These are phyloP conservation scores for Lycium barbarum DNA, from an alignment of 257 asterid genomes.

Conservation along the genomic window DNA sequence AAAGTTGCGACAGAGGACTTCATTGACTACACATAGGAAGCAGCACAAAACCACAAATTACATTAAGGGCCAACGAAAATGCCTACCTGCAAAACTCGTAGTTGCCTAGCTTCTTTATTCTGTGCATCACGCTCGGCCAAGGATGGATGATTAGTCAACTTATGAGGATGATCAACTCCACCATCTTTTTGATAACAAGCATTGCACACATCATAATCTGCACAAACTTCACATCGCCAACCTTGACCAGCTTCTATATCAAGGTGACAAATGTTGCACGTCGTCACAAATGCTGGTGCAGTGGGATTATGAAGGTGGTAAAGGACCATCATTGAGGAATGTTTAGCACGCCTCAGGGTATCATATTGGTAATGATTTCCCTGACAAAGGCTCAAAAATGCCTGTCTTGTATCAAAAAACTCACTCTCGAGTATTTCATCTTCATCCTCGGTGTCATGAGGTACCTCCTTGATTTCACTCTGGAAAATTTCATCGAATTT, in stretches of 20 bases:
- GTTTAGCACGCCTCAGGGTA: conserved; percentile 97
- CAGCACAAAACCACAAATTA: background rate
- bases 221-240: conserved; percentile 97
- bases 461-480: conserved; percentile 72
- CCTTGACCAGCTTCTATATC: conserved; percentile 98
- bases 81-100: conserved; percentile 82
- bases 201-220: conserved; percentile 90
- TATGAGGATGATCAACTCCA: conserved; percentile 85
- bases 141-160: conserved; percentile 77
- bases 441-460: conserved; percentile 82
- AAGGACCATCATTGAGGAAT: conserved; percentile 98
- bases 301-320: conserved; percentile 99
- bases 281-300: conserved; percentile 86
- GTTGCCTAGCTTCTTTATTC: conserved; percentile 90
- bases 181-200: conserved; percentile 89
- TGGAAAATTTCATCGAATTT: conserved; percentile 45
- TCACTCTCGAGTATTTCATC: conserved; percentile 95
- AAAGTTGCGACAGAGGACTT: conserved; percentile 12
- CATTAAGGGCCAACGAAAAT: background rate
- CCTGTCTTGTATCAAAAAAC: conserved; percentile 98
- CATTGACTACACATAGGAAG: conserved; percentile 14
- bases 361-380: conserved; percentile 98
- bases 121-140: conserved; percentile 85
- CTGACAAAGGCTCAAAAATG: conserved; percentile 95
- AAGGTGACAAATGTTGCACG: conserved; percentile 73